Evolutionary conservation across 345 rosid genomes (phyloP).

Genomic region (Erysimum cheiranthoides): DNA sequence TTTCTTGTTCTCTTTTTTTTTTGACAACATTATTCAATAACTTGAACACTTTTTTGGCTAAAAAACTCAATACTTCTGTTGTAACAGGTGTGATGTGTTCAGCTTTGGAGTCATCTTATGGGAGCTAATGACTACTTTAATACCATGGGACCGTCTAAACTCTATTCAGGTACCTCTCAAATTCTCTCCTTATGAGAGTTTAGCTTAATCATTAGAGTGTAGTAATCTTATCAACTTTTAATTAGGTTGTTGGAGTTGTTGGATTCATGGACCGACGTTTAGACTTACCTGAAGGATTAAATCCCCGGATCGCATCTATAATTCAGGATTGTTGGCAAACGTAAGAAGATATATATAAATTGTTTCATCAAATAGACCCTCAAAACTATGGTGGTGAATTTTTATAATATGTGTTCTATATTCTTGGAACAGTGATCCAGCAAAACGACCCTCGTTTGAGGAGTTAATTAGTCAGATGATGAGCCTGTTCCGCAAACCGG

Average conservation of each 20-base stretch:
- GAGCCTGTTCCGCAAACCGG: slow-evolving; percentile 50
- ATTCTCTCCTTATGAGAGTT: neutral
- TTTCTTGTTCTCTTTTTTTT: neutral
- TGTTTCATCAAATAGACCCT: neutral
- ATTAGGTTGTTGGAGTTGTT: slow-evolving; percentile 81
- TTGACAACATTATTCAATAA: neutral
- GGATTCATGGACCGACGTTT: slow-evolving; percentile 95
- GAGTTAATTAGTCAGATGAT: slow-evolving; percentile 67
- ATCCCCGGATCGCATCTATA: slow-evolving; percentile 68
- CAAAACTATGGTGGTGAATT: neutral
- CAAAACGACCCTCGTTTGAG: slow-evolving; percentile 74
- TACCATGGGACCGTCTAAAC: slow-evolving; percentile 85
- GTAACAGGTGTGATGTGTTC: slow-evolving; percentile 83
- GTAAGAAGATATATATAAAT: slow-evolving; percentile 37
- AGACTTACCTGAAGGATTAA: slow-evolving; percentile 72
- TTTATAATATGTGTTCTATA: neutral
- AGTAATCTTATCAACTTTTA: neutral
- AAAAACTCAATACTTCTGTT: neutral
- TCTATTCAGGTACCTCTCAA: slow-evolving; percentile 62
- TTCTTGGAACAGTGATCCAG: slow-evolving; percentile 61
- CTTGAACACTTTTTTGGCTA: neutral
- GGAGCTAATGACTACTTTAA: slow-evolving; percentile 79
- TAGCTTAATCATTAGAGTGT: neutral
- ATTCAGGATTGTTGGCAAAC: slow-evolving; percentile 82
- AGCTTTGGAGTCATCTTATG: slow-evolving; percentile 85